Evolutionary conservation across 768 basidiomycete genomes (phyloP), one percentile per base, ranked within the genome.

Genomic region (Tylopilus plumbeoviolaceoides): DNA sequence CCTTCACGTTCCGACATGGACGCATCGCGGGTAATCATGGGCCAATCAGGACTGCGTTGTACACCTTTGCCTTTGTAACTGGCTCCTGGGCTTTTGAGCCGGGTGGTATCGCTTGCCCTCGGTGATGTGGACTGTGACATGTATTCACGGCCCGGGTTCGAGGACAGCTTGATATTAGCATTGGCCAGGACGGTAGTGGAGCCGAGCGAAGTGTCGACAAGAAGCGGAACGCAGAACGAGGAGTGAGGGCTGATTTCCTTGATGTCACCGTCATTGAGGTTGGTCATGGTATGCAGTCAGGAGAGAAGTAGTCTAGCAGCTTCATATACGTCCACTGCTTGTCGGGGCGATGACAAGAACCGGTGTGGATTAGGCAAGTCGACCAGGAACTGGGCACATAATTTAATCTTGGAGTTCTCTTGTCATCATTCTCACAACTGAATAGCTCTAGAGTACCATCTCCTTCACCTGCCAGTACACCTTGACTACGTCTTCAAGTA

Each of bases 1-100:
- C 62, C 66, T 60, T 65, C 64, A 30, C 67, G 64, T 44, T 70
- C 63, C 47, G 47, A 54, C 50, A 62, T 63, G 53, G 70, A 60
- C 21, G 50, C 54, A 41, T 64, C 53, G 23, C 20, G 30, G 18
- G 35, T 35, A 5, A 38, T 40, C 15, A 47, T 44, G 46, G 50
- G 55, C 66, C 66, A 62, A 46, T 60, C 64, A 28, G 54, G 21
- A 30, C 35, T 43, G 44, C 48, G 55, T 23, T 31, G 48, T 18
- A 61, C 47, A 7, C 48, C 58, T 45, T 67, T 68, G 7, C 67
- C 67, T 50, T 68, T 68, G 45, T 55, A 55, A 23, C 36, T 55
- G 44, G 44, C 9, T 14, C 35, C 39, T 42, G 36, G 31, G n/a
- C 39, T 30, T 20, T 46, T 46, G 49, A 27, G 27, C 9, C 11